These are phyloP conservation scores for Leishmania major DNA, from an alignment of 208 protist genomes.

Conservation along the genomic window DNA sequence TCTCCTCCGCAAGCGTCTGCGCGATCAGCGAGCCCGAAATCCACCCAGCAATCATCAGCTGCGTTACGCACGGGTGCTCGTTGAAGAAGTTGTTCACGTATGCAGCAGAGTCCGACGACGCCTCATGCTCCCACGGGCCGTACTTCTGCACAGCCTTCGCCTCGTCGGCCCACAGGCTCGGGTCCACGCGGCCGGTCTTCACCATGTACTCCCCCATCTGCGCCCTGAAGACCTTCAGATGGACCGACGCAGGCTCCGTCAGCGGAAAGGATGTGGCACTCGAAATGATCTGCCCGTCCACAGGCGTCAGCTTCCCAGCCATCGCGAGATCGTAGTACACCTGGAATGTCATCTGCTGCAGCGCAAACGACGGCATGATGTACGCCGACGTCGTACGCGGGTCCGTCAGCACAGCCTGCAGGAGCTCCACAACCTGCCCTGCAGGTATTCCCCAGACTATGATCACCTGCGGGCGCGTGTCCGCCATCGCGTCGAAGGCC, in stretches of 20 bases:
- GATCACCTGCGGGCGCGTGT: conserved; percentile 48
- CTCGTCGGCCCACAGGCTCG: neutral
- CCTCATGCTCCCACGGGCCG: neutral
- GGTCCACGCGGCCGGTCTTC: conserved; percentile 2
- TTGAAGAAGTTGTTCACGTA: conserved; percentile 15
- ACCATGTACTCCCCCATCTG: conserved; percentile 49
- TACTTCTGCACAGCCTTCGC: neutral
- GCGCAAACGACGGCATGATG: conserved; percentile 28
- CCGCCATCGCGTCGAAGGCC: conserved; percentile 32
- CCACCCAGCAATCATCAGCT: conserved; percentile 53
- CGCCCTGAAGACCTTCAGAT: too few relatives aligned
- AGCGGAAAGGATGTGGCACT: too few relatives aligned
- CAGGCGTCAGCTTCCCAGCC: conserved; percentile 4
- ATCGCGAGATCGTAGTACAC: conserved; percentile 21
- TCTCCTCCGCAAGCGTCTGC: too few relatives aligned
- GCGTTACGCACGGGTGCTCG: conserved; percentile 4
- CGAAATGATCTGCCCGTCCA: conserved; percentile 37
- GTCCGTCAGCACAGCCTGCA: conserved; percentile 32
- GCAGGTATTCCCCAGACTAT: conserved; percentile 40
- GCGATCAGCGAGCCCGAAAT: conserved; percentile 35
- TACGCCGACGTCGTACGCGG: conserved; percentile 35
- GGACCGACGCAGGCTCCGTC: too few relatives aligned
- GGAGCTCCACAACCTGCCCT: conserved; percentile 31
- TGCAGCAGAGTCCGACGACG: neutral
- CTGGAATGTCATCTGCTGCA: conserved; percentile 30